Conservation (phyloP, 169 alveolate species). For the Plasmodium gonderi region DNA sequence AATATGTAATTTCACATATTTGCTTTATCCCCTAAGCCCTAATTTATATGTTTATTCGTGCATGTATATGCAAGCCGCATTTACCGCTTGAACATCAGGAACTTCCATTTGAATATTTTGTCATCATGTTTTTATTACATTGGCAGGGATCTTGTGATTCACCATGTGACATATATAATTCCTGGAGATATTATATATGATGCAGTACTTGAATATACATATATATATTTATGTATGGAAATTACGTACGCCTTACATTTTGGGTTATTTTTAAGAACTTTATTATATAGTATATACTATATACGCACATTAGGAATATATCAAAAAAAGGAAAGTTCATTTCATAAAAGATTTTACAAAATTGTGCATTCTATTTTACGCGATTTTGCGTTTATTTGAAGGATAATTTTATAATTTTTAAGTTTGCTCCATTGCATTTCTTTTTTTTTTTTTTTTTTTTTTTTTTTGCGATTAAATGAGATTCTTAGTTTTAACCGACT, state of each 20-base stretch:
- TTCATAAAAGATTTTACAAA: background rate
- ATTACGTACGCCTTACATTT: background rate
- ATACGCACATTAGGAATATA: background rate
- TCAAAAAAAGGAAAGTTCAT: background rate
- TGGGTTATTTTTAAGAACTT: background rate
- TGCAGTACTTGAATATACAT: background rate
- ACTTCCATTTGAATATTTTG: background rate
- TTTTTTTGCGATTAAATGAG: background rate
- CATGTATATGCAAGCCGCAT: background rate
- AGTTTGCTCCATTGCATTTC: background rate
- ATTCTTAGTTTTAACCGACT: background rate
- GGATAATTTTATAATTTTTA: background rate
- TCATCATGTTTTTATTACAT: background rate
- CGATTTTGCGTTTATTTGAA: background rate
- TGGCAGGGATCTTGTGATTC: background rate
- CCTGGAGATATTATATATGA: background rate
- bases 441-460: background rate
- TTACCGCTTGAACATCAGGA: too few relatives aligned
- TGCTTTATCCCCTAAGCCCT: too few relatives aligned
- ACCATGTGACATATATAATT: background rate
- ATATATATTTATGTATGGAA: background rate
- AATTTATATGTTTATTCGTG: too few relatives aligned
- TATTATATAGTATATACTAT: background rate
- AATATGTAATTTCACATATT: background rate
- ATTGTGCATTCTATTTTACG: background rate